phyloP scores from a whole-genome alignment of 371 early-diverging fungal genomes.

The Homolaphlyctis polyrhiza region DNA sequence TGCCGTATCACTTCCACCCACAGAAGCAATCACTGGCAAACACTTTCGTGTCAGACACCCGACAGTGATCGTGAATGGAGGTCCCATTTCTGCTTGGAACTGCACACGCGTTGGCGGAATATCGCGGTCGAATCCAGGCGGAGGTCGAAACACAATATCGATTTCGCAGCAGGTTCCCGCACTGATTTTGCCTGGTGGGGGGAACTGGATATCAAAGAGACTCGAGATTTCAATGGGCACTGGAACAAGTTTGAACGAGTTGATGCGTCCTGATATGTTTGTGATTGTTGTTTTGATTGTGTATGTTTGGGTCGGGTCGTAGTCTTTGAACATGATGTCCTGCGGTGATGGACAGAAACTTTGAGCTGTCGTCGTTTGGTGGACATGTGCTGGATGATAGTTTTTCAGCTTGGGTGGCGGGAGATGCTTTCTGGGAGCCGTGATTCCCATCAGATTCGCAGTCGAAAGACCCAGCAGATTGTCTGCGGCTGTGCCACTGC shows the following conservation, averaged over 20 bases:
- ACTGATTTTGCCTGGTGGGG: slow-evolving; percentile 24
- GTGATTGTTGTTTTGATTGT: slow-evolving; percentile 15
- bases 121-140: slow-evolving; percentile 23
- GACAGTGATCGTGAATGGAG: slow-evolving; percentile 12
- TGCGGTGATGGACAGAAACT: slow-evolving; percentile 6
- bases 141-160: slow-evolving; percentile 19
- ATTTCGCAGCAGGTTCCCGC: slow-evolving; percentile 26
- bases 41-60: slow-evolving; percentile 24
- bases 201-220: slow-evolving; percentile 19
- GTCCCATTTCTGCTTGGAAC: slow-evolving; percentile 25
- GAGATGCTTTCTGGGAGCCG: not conserved
- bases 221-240: slow-evolving; percentile 23
- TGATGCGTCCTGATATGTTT: slow-evolving; percentile 26
- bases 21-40: slow-evolving; percentile 13
- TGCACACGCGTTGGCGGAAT: slow-evolving; percentile 10
- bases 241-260: slow-evolving; percentile 23
- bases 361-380: not conserved
- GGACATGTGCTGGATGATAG: not conserved
- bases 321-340: slow-evolving; percentile 24
- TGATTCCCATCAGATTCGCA: too few relatives aligned
- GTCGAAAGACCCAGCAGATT: too few relatives aligned
- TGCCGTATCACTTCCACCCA: not conserved
- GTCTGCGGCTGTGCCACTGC: too few relatives aligned
- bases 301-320: slow-evolving; percentile 21
- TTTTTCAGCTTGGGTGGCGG: slow-evolving; percentile 9